phyloP scores from a whole-genome alignment of 345 rosid genomes.

The Arabis alpina region DNA sequence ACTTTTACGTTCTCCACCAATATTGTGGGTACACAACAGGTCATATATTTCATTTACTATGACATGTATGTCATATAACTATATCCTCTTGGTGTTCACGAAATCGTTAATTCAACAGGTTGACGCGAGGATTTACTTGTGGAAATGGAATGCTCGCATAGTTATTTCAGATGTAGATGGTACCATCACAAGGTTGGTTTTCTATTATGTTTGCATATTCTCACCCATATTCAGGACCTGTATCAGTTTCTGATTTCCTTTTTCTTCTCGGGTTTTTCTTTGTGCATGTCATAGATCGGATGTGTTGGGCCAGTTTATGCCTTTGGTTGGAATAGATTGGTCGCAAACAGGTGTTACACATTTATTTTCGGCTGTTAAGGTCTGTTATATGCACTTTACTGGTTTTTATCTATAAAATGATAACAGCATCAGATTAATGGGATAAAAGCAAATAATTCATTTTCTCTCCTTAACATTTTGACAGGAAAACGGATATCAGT shows the following conservation, averaged over 20 bases:
- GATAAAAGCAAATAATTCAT: slow-evolving; percentile 7
- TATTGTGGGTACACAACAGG: slow-evolving; percentile 94
- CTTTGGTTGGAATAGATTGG: slow-evolving; percentile 95
- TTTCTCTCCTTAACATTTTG: slow-evolving; percentile 18
- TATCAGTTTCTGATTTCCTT: slow-evolving; percentile 26
- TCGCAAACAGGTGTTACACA: slow-evolving; percentile 93
- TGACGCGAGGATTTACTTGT: slow-evolving; percentile 86
- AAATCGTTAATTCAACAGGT: slow-evolving; percentile 56
- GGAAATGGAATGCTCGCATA: slow-evolving; percentile 94
- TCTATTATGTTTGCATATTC: not conserved
- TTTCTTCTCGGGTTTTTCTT: not conserved
- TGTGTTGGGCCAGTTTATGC: slow-evolving; percentile 99
- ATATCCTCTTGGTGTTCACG: slow-evolving; percentile 15
- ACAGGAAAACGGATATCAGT: slow-evolving; percentile 96
- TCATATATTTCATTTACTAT: slow-evolving; percentile 37
- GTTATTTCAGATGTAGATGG: slow-evolving; percentile 99
- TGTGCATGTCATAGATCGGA: slow-evolving; percentile 71
- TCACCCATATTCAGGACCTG: slow-evolving; percentile 13
- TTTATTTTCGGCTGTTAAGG: slow-evolving; percentile 92
- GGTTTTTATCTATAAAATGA: slow-evolving; percentile 4
- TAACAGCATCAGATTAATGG: not conserved
- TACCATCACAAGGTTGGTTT: slow-evolving; percentile 81
- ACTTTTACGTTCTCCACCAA: slow-evolving; percentile 87
- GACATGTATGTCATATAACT: slow-evolving; percentile 25
- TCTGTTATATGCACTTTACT: slow-evolving; percentile 43